phyloP scores from a whole-genome alignment of 352 stramenopile genomes.

The Elongisporangium prolatum region DNA sequence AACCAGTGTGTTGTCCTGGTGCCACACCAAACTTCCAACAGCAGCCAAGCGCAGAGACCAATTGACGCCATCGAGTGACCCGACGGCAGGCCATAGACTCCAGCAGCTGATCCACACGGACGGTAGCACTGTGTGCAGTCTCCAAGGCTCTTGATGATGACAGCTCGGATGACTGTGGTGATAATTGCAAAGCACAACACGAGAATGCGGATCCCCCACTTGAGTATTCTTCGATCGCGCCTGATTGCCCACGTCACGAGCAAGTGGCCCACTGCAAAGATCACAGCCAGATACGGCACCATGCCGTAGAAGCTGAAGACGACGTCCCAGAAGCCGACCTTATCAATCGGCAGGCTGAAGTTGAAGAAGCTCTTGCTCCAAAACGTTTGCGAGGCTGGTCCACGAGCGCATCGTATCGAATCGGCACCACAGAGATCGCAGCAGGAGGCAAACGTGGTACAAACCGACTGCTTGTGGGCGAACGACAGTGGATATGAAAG shows the following conservation, averaged over 20 bases:
- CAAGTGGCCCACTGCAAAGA: background rate
- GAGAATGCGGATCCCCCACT: background rate
- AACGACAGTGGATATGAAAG: background rate
- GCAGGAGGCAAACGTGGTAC: background rate
- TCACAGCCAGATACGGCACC: background rate
- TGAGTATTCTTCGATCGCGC: background rate
- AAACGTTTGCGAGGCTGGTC: background rate
- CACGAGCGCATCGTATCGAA: background rate
- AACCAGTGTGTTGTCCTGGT: slow-evolving; percentile 16
- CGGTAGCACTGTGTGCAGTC: background rate
- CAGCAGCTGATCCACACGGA: background rate
- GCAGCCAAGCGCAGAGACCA: slow-evolving; percentile 38
- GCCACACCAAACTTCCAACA: slow-evolving; percentile 38
- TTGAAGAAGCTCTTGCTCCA: background rate
- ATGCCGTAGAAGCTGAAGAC: background rate
- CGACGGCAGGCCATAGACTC: background rate
- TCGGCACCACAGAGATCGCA: background rate
- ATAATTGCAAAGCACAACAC: background rate
- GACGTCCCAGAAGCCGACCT: background rate
- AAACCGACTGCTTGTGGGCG: background rate
- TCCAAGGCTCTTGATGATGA: background rate
- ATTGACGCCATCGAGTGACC: slow-evolving; percentile 14
- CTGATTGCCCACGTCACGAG: background rate
- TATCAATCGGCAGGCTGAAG: background rate
- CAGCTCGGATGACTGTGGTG: background rate